Conservation (phyloP, 768 basidiomycete genomes). For the Mycena sanguinolenta region DNA sequence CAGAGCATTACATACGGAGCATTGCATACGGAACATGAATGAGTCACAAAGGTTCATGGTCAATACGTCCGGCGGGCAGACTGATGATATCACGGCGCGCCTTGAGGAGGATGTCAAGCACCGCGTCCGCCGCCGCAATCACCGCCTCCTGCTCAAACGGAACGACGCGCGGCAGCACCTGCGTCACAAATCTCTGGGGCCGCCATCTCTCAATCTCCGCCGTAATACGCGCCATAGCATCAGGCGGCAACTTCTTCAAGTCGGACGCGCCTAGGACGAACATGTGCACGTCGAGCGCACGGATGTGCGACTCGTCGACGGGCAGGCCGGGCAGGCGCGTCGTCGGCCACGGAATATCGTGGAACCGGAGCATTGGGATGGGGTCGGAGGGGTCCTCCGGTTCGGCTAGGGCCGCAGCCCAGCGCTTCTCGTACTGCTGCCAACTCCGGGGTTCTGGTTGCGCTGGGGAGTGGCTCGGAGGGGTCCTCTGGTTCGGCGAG, state of each 20-base stretch:
- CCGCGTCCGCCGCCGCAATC: conserved; percentile 2
- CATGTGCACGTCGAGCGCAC: conserved; percentile 11
- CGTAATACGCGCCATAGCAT: neutral
- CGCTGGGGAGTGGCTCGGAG: no score
- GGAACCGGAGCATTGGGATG: conserved; percentile 7
- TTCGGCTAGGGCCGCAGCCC: conserved; percentile 2
- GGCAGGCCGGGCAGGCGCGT: neutral
- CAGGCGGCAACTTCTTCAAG: neutral
- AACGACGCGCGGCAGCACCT: conserved; percentile 14
- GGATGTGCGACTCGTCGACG: conserved; percentile 12
- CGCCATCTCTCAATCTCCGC: conserved; percentile 21
- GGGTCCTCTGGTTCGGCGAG: conserved; percentile 3
- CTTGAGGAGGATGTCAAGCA: conserved; percentile 19
- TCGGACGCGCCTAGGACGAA: conserved; percentile 4
- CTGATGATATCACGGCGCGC: neutral
- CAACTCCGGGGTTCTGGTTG: neutral
- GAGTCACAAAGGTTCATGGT: neutral
- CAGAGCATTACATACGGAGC: neutral
- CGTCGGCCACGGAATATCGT: conserved; percentile 26
- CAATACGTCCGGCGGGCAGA: neutral
- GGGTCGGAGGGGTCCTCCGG: neutral
- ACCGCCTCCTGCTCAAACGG: neutral
- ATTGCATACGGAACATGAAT: neutral
- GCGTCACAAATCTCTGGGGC: neutral
- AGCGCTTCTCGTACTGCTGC: conserved; percentile 2